phyloP scores from a whole-genome alignment of 106 monocot genomes.

The Apostasia ramifera region DNA sequence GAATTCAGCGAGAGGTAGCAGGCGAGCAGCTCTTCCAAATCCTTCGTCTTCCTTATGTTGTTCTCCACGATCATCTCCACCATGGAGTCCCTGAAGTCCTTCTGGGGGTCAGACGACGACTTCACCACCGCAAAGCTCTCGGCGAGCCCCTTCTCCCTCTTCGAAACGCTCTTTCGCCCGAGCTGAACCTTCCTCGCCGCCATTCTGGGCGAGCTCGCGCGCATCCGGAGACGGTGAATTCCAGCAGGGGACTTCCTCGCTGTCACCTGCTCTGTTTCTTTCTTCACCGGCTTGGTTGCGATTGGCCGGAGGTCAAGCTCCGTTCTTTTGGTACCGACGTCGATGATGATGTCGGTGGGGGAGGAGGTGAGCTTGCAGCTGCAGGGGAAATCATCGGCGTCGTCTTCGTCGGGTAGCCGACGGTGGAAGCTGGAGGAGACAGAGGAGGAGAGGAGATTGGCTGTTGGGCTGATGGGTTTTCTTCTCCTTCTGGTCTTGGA shows the following conservation, averaged over 20 bases:
- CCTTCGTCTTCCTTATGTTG: neutral
- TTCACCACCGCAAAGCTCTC: conserved; percentile 13
- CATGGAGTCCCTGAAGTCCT: conserved; percentile 20
- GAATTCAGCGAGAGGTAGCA: conserved; percentile 9
- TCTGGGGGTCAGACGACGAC: conserved; percentile 5
- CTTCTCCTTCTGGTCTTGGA: neutral
- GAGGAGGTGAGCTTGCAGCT: neutral
- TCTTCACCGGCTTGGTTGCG: conserved; percentile 6
- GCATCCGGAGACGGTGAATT: conserved; percentile 8
- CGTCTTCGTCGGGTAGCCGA: neutral
- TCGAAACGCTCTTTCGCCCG: conserved; percentile 1
- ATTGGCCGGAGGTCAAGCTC: conserved; percentile 8
- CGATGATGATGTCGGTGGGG: conserved; percentile 2
- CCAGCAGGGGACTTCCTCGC: neutral
- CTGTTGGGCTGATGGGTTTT: conserved; percentile 2
- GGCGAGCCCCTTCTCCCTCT: neutral
- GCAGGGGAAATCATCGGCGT: neutral
- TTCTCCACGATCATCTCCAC: conserved; percentile 17
- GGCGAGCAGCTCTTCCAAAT: conserved; percentile 10
- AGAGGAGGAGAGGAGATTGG: neutral
- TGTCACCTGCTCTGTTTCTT: neutral
- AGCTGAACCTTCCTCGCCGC: neutral
- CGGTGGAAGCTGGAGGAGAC: neutral
- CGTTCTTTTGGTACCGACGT: neutral
- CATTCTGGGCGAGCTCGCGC: conserved; percentile 5